Base-by-base conservation (phyloP, 495 filamentous ascomycete species). In the Penicillium lagena region DNA sequence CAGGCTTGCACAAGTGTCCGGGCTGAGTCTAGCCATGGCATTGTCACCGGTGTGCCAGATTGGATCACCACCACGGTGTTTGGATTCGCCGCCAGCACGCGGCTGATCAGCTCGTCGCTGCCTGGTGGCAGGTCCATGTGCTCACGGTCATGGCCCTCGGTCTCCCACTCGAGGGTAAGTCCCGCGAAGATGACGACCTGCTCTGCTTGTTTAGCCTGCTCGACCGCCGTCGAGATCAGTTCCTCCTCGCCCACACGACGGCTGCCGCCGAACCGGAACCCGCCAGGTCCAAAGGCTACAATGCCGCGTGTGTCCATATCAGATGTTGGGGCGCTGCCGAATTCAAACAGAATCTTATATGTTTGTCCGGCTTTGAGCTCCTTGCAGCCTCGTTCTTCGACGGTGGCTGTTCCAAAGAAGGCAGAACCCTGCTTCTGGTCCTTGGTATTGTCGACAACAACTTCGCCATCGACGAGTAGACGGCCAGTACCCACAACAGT, bases 111-210 rank as follows among this genome's bases (percentile, higher is more conserved):
- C 27, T 82, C 76, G 56, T 95, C 86, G 56, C 84, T 86, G 54
- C 78, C 81, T 1, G 83, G 83, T 6, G 88, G 88, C 9, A 94
- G 74, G 50, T 89, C 82, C 87, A 93, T 90, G 42, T 79, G 80
- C 43, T 83, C 75, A n/a, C 87, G 78, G 60, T 94, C 88, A 49
- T 88, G 83, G 15, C 89, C 89, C 58, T 94, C 89, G 12, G 84
- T 87, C 59, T 94, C 89, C 89, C 89, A 94, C 58, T 95, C 89
- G 35, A 75, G 77, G 54, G 87, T 87, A 11, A 94, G 72, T 3
- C 89, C 89, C 14, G 87, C 85, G 52, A 89, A 80, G 9, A 94
- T 72, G 39, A 94, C 73, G 7, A 86, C 89, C 28, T 89, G 81
- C 42, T 91, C 85, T 2, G 77, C 77, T 27, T 73, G 67, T 42